Evolutionary conservation across 164 flowering plant species (phyloP), one percentile per base, ranked within the genome.

Genomic region (Platanus orientalis): DNA sequence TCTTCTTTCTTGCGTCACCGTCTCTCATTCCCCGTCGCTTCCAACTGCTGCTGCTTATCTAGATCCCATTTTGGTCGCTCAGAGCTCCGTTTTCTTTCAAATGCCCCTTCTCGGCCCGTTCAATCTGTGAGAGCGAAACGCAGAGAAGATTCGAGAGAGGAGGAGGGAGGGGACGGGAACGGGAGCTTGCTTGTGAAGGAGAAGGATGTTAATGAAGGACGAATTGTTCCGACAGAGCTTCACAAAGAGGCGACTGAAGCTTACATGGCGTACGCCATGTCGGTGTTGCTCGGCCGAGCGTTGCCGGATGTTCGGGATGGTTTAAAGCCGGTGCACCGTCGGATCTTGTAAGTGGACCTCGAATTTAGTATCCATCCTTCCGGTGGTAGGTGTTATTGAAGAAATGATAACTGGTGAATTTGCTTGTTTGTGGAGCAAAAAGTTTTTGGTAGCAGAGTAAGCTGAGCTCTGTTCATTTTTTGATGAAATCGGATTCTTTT

Each of bases 241-340:
- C 96, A 91, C 66, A 84, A 79, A 74, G 98, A 94, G 83, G 95
- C 96, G 12, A 91, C 95, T 2, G 96, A 87, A 51, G 91, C 98
- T 1, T 94, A 94, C 58, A 83, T 87, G 88, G 67, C 98, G 0
- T 94, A 94, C 42, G 96, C 98, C 0, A 84, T 94, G 87, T 94
- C 98, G 0, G 97, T 94, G 7, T 69, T 94, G 72, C 84, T 94
- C 10, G 98, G 98, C 5, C 80, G 98, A 6, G 97, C 98, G 7
- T 70, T 94, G 72, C 98, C 98, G 3, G 98, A 94, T 70, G 96
- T 91, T 60, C 78, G 98, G 2, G 98, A 94, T 42, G 97, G 98
- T 13, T 77, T 94, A 73, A 94, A 94, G 82, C 98, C 98, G 0
- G 98, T 94, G 27, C 98, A 94, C 62, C 76, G 98, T 9, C 72